Percentiles rank a stretch among this genome's conserved stretches.
Conservation (phyloP, 2,329 filamentous ascomycete species). For the Hymenotorrendiella dingleyae region DNA sequence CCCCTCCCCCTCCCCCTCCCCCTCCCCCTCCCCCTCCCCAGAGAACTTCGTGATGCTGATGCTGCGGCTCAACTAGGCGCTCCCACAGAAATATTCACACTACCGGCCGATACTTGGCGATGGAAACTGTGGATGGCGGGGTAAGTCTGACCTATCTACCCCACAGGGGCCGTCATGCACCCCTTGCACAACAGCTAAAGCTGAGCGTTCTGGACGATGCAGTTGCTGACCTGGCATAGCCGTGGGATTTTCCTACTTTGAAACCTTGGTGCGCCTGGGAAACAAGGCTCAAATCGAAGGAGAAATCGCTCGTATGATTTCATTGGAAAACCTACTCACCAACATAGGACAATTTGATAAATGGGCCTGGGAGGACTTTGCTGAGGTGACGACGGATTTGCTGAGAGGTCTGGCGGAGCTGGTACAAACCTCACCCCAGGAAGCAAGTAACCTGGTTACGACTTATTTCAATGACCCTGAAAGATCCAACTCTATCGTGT, state of each 20-base stretch:
- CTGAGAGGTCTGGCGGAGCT: constrained; percentile 56
- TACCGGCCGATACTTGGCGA: constrained; percentile 87
- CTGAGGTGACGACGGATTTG: constrained; percentile 65
- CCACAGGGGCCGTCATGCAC: constrained; percentile 12
- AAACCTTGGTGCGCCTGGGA: constrained; percentile 66
- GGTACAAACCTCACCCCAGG: constrained; percentile 38
- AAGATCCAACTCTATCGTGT: constrained; percentile 71
- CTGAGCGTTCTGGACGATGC: constrained; percentile 5
- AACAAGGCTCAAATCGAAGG: constrained; percentile 59
- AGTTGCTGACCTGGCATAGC: constrained; percentile 46
- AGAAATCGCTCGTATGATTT: constrained; percentile 67
- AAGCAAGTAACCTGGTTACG: constrained; percentile 48
- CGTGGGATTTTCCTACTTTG: constrained; percentile 89
- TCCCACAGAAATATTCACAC: constrained; percentile 78
- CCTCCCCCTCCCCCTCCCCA: constrained; percentile 24
- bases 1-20: too few relatives aligned
- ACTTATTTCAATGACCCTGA: constrained; percentile 69
- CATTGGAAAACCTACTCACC: constrained; percentile 64
- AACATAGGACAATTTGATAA: constrained; percentile 65
- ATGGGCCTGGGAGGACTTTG: constrained; percentile 76
- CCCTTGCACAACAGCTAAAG: constrained; percentile 6
- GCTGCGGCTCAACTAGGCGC: constrained; percentile 46
- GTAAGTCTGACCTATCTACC: constrained; percentile 58
- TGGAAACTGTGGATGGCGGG: constrained; percentile 96
- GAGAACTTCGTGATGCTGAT: background rate